phyloP scores from a whole-genome alignment of 306 rosid genomes.

The Senna tora region DNA sequence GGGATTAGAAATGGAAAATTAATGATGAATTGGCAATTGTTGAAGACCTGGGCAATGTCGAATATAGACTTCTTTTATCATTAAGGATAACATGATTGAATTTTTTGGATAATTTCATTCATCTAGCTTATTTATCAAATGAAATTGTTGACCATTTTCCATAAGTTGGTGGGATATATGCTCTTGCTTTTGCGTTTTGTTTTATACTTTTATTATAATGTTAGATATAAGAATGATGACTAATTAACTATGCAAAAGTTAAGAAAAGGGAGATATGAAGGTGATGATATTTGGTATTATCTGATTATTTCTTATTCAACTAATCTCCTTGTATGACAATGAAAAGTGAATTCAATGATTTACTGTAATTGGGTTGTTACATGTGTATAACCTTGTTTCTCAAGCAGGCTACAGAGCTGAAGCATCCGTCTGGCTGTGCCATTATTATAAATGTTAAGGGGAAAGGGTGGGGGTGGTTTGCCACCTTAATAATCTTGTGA shows the following conservation, averaged over 20 bases:
- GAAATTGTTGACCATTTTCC: conserved; percentile 18
- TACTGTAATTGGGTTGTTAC: neutral
- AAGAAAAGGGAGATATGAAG: conserved; percentile 9
- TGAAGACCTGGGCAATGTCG: conserved; percentile 18
- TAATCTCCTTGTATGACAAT: neutral
- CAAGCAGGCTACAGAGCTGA: conserved; percentile 72
- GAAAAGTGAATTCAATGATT: neutral
- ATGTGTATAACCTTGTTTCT: conserved; percentile 38
- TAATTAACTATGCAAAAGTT: neutral
- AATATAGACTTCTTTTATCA: conserved; percentile 6
- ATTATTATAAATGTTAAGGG: conserved; percentile 53
- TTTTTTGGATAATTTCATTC: conserved; percentile 25
- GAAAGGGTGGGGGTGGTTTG: conserved; percentile 84
- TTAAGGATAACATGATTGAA: conserved; percentile 2
- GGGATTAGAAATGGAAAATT: conserved; percentile 25
- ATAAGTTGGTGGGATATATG: conserved; percentile 27
- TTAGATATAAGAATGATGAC: conserved; percentile 1
- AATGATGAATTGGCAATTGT: neutral
- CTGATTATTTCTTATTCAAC: neutral
- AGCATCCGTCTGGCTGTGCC: conserved; percentile 96
- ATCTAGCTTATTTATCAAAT: conserved; percentile 25
- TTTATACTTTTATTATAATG: neutral
- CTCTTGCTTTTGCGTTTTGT: conserved; percentile 27
- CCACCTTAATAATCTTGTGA: conserved; percentile 61
- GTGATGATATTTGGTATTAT: conserved; percentile 17